Evolutionary conservation across 2,329 filamentous ascomycete genomes (phyloP), one percentile per base, ranked within the genome.

Genomic region (Aschersonia sp.): DNA sequence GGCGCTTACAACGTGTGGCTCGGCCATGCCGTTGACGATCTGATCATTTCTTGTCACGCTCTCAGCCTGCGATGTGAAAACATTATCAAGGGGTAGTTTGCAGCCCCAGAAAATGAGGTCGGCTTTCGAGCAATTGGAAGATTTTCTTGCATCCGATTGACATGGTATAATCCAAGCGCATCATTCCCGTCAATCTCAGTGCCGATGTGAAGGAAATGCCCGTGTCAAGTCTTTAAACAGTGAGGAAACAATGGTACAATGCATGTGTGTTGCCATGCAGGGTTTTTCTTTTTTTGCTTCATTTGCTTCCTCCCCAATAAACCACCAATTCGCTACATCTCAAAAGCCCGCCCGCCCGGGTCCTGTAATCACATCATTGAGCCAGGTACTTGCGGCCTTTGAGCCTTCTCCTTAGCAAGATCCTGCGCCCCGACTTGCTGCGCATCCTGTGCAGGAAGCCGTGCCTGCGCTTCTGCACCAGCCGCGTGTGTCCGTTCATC

Each of bases 401-500:
- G 11, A 66, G 54, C 61, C 58, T 67, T 61, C 78, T 67, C 56
- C 76, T 63, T 57, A 65, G 61, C 46, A 81, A 56, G 50, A 70
- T 75, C 63, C 71, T 75, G 49, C 69, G 64, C 4, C 77, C 77
- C 8, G 67, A 72, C 57, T 67, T 69, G 43, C 69, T 70, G 53
- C 68, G 64, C 53, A 70, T 60, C 39, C 76, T 65, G 53, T 65
- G 68, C 44, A 81, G 60, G 55, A 78, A 81, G 1, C 77, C 78
- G 53, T 74, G 71, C 53, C 76, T 68, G 30, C 76, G 68, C 68
- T 79, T 80, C 62, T 78, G 73, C 11, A 79, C 60, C 47, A 79
- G 63, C 37, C 76, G 68, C 47, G 71, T 76, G 48, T 70, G 63
- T 45, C 68, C 63, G 48, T 73, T 70, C 73, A 79, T 72, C 33